Conservation (phyloP, 2,329 filamentous ascomycete genomes). For the Sclerotinia borealis region DNA sequence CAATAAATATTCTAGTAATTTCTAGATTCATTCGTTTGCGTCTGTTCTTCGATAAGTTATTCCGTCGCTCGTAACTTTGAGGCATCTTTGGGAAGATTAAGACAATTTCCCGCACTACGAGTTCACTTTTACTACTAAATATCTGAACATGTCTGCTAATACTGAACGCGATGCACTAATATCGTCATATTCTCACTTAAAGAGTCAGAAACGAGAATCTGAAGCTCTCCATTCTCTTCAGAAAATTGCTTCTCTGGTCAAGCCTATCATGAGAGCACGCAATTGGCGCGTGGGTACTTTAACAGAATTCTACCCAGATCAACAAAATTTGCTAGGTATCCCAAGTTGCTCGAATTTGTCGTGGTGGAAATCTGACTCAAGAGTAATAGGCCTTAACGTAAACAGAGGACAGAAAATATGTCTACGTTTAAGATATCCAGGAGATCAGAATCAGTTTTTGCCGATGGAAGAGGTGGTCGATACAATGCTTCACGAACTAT, state of each 20-base stretch:
- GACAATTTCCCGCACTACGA: too few species aligned
- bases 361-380: background rate
- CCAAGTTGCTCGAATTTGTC: background rate
- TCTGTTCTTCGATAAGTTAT: background rate
- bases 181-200: conserved; percentile 47
- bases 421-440: conserved; percentile 70
- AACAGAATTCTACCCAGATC: conserved; percentile 76
- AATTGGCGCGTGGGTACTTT: conserved; percentile 74
- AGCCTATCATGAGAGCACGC: conserved; percentile 87
- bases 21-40: background rate
- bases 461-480: conserved; percentile 75
- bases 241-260: conserved; percentile 81
- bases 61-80: background rate
- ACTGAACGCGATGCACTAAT: conserved; percentile 41
- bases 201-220: conserved; percentile 40
- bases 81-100: background rate
- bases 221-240: conserved; percentile 58
- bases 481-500: conserved; percentile 90
- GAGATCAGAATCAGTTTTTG: conserved; percentile 70
- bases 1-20: background rate
- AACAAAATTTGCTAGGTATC: conserved; percentile 65
- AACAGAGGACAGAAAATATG: conserved; percentile 74
- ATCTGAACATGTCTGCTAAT: background rate
- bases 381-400: conserved; percentile 61
- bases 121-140: background rate